A percentile compares a stretch with the other conserved stretches of the same genome.
phyloP scores from a whole-genome alignment of 2,329 filamentous ascomycete genomes.

The Fusarium paranaense region DNA sequence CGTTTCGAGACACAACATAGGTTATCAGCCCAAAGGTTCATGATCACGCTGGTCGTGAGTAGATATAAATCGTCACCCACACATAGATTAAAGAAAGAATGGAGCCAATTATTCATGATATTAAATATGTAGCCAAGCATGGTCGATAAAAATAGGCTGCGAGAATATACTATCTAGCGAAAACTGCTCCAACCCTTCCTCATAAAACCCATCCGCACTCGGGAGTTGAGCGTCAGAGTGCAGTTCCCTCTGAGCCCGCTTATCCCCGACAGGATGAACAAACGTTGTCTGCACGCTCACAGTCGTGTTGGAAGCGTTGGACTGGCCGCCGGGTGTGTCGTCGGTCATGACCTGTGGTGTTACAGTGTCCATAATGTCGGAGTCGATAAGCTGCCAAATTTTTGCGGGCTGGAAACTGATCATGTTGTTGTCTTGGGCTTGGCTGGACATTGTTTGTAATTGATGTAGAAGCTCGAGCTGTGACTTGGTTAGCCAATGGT shows the following conservation, averaged over 20 bases:
- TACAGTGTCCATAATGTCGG: conserved; percentile 27
- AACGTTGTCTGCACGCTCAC: conserved; percentile 33
- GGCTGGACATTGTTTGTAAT: conserved; percentile 31
- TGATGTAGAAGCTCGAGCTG: conserved; percentile 28
- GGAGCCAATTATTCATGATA: neutral
- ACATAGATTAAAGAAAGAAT: neutral
- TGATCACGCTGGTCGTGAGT: neutral
- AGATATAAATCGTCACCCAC: neutral
- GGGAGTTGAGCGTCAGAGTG: neutral
- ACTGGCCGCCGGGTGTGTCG: conserved; percentile 2
- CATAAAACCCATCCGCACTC: conserved; percentile 8
- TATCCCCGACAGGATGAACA: conserved; percentile 23
- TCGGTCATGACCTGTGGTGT: conserved; percentile 15
- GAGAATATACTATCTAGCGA: conserved; percentile 36
- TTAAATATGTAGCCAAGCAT: conserved; percentile 33
- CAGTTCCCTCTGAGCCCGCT: neutral
- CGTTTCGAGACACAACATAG: neutral
- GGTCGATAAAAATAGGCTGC: conserved; percentile 35
- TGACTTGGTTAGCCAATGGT: rapidly evolving
- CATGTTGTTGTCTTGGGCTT: conserved; percentile 32
- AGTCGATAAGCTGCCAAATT: conserved; percentile 34
- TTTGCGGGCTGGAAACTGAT: conserved; percentile 34
- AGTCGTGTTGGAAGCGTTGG: conserved; percentile 19
- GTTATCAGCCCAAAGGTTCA: neutral
- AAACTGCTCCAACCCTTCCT: conserved; percentile 29